A percentile compares a stretch with the other conserved stretches of the same genome.
Evolutionary conservation across 1,139 yeast species (phyloP).

Genomic region (Debaryomycetaceae sp.): DNA sequence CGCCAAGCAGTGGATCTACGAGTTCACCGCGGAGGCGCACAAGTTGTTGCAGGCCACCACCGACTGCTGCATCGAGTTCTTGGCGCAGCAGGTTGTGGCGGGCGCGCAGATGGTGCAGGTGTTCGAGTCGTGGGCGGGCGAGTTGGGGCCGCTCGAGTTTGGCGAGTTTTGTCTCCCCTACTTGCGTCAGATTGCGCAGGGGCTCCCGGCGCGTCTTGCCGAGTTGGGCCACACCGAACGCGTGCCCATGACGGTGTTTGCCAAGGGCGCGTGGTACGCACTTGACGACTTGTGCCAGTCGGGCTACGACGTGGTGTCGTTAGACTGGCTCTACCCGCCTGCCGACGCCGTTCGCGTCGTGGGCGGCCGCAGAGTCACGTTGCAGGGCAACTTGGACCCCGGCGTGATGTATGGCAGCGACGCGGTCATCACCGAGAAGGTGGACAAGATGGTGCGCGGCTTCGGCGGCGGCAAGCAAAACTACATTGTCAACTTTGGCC

Average conservation of each 20-base stretch:
- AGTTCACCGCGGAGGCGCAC: constrained; percentile 70
- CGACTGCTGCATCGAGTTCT: constrained; percentile 85
- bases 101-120: constrained; percentile 98
- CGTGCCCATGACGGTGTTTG: constrained; percentile 85
- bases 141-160: constrained; percentile 86
- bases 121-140: constrained; percentile 98
- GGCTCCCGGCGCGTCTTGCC: constrained; percentile 62
- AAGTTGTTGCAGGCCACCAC: constrained; percentile 72
- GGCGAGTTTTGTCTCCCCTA: constrained; percentile 86
- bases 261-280: constrained; percentile 98
- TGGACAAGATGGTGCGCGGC: constrained; percentile 80
- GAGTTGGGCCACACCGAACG: constrained; percentile 69
- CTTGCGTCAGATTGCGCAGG: constrained; percentile 66
- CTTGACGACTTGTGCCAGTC: constrained; percentile 76
- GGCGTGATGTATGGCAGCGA: constrained; percentile 89
- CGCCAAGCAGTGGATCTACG: constrained; percentile 90
- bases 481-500: constrained; percentile 93
- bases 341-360: constrained; percentile 78
- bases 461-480: constrained; percentile 90
- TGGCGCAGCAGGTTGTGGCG: constrained; percentile 92
- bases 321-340: constrained; percentile 91
- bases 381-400: constrained; percentile 96
- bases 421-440: constrained; percentile 74
- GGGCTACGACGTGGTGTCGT: constrained; percentile 84
- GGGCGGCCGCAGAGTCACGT: constrained; percentile 68